Base-by-base conservation (phyloP, 805 yeast species). In the Candida corydali region DNA sequence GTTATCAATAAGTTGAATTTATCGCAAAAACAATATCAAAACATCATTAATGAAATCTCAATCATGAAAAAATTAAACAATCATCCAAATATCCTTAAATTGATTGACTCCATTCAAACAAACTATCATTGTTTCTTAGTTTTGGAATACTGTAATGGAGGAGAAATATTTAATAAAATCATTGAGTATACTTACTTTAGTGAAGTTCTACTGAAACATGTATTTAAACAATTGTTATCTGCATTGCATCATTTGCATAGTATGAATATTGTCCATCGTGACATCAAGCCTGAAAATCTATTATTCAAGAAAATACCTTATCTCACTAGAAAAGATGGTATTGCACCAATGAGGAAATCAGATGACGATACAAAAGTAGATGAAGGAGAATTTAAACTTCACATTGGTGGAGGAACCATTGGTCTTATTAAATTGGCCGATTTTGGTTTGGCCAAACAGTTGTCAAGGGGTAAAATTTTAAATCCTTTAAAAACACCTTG, bases 261-360 rank as follows among this genome's bases (percentile, higher is more conserved):
- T 29, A 80, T 80, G 37, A 82, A 76, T 42, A 72, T 80, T 11
- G 94, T 83, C 17, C 94, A 84, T 55, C 64, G 94, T 29, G 94
- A 84, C 55, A 83, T 84, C 50, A 84, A 84, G 57, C 94, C 94
- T 1, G 94, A 84, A 46, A 84, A 84, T 54, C 59, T 84, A 31
- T 60, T 84, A 28, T 85, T 81, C 54, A 69, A 73, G 29, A 82
- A 80, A 1, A 73, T 73, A 18, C 70, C 71, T 1, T 60, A 64
- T 36, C 43, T 63, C 5, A 72, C 75, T 3, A 53, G 77, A 14
- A 23, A 55, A 43, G 70, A 15, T 39, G 51, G 40, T 5, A 59
- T 63, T 28, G 56, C 53, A 28, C 41, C 60, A 19, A 52, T 61
- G 34, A 61, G 86, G 24, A 60, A 60, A 35, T 72, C 80, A 0